Percentiles rank a stretch among this genome's conserved stretches.
Conservation (phyloP, 352 stramenopile genomes). For the Vaucheria bursata region DNA sequence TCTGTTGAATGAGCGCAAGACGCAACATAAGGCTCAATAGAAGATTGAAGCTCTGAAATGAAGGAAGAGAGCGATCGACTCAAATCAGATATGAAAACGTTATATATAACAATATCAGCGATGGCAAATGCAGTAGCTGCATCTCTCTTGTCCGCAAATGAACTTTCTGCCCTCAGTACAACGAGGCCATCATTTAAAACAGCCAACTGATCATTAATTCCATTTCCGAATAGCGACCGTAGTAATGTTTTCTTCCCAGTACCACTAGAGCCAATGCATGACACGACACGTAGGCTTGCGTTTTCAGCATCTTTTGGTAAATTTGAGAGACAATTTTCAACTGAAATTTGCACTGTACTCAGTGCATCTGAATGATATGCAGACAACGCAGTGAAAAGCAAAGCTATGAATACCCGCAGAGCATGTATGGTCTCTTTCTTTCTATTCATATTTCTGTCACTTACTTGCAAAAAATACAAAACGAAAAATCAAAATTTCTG, state of each 20-base stretch:
- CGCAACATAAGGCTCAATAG: not conserved
- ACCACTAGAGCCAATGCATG: not conserved
- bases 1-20: no score
- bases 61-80: not conserved
- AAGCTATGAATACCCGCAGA: no score
- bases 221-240: not conserved
- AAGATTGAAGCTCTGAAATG: not conserved
- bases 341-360: no score
- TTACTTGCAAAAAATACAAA: no score
- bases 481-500: no score
- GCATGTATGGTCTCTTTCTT: no score
- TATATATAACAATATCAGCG: not conserved
- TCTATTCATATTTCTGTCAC: no score
- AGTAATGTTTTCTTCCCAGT: not conserved
- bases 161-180: not conserved
- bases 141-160: not conserved
- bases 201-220: not conserved
- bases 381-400: no score
- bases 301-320: not conserved
- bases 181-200: not conserved
- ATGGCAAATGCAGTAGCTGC: not conserved
- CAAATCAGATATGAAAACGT: constrained; percentile 1
- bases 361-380: no score
- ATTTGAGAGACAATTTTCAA: no score
- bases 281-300: not conserved